These are phyloP conservation scores for Malania oleifera DNA, from an alignment of 164 flowering plant species.

Conservation along the genomic window DNA sequence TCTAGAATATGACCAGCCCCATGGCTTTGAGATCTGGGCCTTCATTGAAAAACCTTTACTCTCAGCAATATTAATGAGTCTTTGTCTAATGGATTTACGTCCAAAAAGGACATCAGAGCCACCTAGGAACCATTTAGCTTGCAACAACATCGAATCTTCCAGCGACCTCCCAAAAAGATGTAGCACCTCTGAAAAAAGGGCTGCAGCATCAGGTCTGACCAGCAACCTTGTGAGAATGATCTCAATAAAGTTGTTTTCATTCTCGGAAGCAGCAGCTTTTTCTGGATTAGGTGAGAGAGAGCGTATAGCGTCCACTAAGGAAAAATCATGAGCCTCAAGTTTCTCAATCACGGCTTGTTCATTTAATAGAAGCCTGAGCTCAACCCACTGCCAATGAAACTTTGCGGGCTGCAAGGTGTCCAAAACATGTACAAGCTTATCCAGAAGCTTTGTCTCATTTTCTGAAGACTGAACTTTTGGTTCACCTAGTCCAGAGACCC, in stretches of 20 bases:
- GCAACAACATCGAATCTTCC: slow-evolving; percentile 77
- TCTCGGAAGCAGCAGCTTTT: slow-evolving; percentile 60
- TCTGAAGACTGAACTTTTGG: slow-evolving; percentile 36
- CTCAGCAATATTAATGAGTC: slow-evolving; percentile 73
- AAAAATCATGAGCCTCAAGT: slow-evolving; percentile 44
- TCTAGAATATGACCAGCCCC: slow-evolving; percentile 80
- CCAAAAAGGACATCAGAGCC: slow-evolving; percentile 89
- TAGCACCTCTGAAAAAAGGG: slow-evolving; percentile 83
- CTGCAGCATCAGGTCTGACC: slow-evolving; percentile 95
- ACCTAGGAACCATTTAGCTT: slow-evolving; percentile 83
- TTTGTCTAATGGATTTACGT: slow-evolving; percentile 79
- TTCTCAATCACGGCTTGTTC: slow-evolving; percentile 85
- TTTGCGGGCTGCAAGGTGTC: slow-evolving; percentile 90
- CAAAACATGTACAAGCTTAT: slow-evolving; percentile 77
- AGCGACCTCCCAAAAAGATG: slow-evolving; percentile 84
- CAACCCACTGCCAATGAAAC: slow-evolving; percentile 99
- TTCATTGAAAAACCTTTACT: slow-evolving; percentile 57
- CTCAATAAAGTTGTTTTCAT: slow-evolving; percentile 67
- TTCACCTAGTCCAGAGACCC: slow-evolving; percentile 48
- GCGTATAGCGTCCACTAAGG: slow-evolving; percentile 70
- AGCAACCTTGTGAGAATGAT: slow-evolving; percentile 84
- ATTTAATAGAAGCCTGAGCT: slow-evolving; percentile 86
- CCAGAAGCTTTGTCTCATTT: slow-evolving; percentile 59
- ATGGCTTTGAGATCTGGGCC: slow-evolving; percentile 69
- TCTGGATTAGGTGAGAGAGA: slow-evolving; percentile 60